These are phyloP conservation scores for Epichloe gansuensis DNA, from an alignment of 2,329 filamentous ascomycete species.

Conservation along the genomic window DNA sequence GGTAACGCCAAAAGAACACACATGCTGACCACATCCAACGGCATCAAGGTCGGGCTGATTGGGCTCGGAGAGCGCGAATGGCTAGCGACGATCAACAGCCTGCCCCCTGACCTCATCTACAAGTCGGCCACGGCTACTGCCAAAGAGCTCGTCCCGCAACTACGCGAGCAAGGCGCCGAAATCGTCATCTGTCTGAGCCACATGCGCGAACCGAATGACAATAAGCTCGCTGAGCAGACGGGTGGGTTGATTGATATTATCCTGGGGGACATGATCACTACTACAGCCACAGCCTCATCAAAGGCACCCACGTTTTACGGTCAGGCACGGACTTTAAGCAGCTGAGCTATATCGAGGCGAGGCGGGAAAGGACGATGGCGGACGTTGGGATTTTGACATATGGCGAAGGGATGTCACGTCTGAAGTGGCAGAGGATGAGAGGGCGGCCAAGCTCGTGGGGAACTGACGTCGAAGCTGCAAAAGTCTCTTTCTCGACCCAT, in stretches of 20 bases:
- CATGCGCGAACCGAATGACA: conserved; percentile 79
- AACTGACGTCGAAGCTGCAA: conserved; percentile 61
- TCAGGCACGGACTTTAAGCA: conserved; percentile 90
- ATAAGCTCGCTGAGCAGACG: conserved; percentile 67
- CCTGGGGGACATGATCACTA: conserved; percentile 86
- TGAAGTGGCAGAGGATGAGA: conserved; percentile 50
- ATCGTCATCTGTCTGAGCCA: conserved; percentile 76
- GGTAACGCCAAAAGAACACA: conserved; percentile 63
- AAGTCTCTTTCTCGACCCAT: conserved; percentile 70
- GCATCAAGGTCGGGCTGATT: conserved; percentile 75
- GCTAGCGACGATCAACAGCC: conserved; percentile 76
- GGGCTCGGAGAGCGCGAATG: conserved; percentile 81
- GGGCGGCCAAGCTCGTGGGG: conserved; percentile 49
- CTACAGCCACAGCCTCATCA: conserved; percentile 66
- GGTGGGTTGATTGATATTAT: conserved; percentile 72
- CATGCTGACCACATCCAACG: conserved; percentile 70
- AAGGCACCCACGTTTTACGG: conserved; percentile 71
- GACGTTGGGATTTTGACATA: conserved; percentile 69
- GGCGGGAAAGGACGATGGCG: conserved; percentile 33
- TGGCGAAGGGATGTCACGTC: conserved; percentile 61
- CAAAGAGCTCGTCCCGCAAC: conserved; percentile 57
- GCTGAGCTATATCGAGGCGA: conserved; percentile 73
- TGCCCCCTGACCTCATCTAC: conserved; percentile 75
- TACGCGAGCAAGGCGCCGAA: conserved; percentile 68
- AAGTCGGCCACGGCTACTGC: conserved; percentile 67